Evolutionary conservation across 768 basidiomycete species (phyloP), one percentile per base, ranked within the genome.

Genomic region (Paxillus rubicundulus): DNA sequence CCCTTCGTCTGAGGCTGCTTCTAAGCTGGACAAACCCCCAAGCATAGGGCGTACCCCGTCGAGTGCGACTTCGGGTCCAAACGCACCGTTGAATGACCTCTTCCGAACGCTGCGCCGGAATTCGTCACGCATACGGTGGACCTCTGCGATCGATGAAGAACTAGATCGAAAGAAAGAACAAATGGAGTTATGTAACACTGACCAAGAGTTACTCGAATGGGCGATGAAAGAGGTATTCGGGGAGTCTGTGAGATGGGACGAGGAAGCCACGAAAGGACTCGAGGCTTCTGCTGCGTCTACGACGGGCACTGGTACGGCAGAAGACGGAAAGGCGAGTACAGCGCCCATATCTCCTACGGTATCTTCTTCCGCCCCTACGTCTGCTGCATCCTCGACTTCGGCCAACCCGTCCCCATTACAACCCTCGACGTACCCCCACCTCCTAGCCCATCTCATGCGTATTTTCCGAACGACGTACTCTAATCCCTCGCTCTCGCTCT

Each of bases 401-500:
- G 24, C 27, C 4, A 28, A 7, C 4, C 42, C 50, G 42, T 75
- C 73, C 2, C 67, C 73, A 44, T 71, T 84, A 8, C 86, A 85
- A 54, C 80, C 83, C 9, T 76, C 80, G 0, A 76, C 81, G 17
- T 96, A 95, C 63, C 84, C 91, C 0, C 78, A 84, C 56, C 72
- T 93, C 32, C 77, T 97, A 50, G 84, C 88, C 5, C 77, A 80
- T 42, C 81, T 94, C 50, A 92, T 97, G 81, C 76, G 76, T 24
- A 76, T 81, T 10, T 87, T 94, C 65, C 82, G 94, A 20, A 86
- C 85, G 60, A 86, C 82, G 46, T 93, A 88, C 68, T 69, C 69
- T 16, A 85, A 93, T 54, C 92, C 94, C 1, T 79, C 92, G 61
- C 77, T 92, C 24, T 85, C 93, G 1, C 78, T 98, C 16, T 77